phyloP scores from a whole-genome alignment of 176 grass and related monocot genomes.

The Triticum aestivum region IWGSC_CS_RefSeq_v2.1 NC_057814.1:420794425-420794924 shows the following conservation, averaged over 20 bases:
- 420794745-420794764: not conserved
- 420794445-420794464: too few relatives aligned
- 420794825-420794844: not conserved
- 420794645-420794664: not conserved
- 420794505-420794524: too few relatives aligned
- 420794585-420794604: too few relatives aligned
- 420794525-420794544: too few relatives aligned
- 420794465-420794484: too few relatives aligned
- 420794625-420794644: too few relatives aligned
- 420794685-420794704: too few relatives aligned
- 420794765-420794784: not conserved
- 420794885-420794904: slow-evolving; percentile 1
- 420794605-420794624: too few relatives aligned
- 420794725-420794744: not conserved
- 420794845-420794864: not conserved
- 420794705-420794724: not conserved
- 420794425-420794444: too few relatives aligned
- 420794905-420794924: not conserved
- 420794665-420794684: not conserved
- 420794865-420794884: not conserved
- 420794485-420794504: too few relatives aligned
- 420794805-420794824: not conserved
- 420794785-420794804: not conserved
- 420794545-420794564: too few relatives aligned
- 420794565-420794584: too few relatives aligned